Percentiles rank a stretch among this genome's conserved stretches.
phyloP scores from a whole-genome alignment of 345 rosid species.

The Dipteronia dyeriana region DNA sequence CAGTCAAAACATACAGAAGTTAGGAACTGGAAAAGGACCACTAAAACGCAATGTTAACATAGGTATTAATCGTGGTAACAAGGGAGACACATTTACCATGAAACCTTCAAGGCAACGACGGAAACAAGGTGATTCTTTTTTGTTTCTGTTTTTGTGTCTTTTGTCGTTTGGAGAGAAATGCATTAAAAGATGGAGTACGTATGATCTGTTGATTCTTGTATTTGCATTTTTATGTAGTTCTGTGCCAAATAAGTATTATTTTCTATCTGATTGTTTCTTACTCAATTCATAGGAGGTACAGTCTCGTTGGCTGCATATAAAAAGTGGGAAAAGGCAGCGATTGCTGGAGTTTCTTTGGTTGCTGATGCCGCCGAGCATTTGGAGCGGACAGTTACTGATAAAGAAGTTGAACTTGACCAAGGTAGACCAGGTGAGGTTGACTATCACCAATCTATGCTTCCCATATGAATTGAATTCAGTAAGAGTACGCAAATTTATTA shows the following conservation, averaged over 20 bases:
- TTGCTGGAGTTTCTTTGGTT: constrained; percentile 98
- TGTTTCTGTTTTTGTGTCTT: not conserved
- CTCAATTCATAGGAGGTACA: constrained; percentile 38
- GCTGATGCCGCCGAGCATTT: constrained; percentile 99
- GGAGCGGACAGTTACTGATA: constrained; percentile 62
- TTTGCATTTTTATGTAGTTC: not conserved
- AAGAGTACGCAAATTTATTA: constrained; percentile 19
- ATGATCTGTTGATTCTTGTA: not conserved
- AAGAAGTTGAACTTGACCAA: constrained; percentile 53
- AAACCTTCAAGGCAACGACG: constrained; percentile 79
- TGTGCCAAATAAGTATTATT: not conserved
- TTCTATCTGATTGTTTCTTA: constrained; percentile 16
- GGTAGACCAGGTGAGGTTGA: constrained; percentile 37
- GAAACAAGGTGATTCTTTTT: constrained; percentile 61
- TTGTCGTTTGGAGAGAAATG: not conserved
- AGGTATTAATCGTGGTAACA: constrained; percentile 56
- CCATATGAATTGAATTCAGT: constrained; percentile 20
- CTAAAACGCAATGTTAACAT: constrained; percentile 58
- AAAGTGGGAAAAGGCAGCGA: constrained; percentile 99
- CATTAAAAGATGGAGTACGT: not conserved
- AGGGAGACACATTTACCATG: constrained; percentile 56
- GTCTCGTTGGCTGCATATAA: constrained; percentile 67
- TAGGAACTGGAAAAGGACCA: constrained; percentile 72
- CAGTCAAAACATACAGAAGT: constrained; percentile 71
- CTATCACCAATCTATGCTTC: constrained; percentile 21